Evolutionary conservation across 352 stramenopile species (phyloP), one percentile per base, ranked within the genome.

Genomic region (Globisporangium nunn): DNA sequence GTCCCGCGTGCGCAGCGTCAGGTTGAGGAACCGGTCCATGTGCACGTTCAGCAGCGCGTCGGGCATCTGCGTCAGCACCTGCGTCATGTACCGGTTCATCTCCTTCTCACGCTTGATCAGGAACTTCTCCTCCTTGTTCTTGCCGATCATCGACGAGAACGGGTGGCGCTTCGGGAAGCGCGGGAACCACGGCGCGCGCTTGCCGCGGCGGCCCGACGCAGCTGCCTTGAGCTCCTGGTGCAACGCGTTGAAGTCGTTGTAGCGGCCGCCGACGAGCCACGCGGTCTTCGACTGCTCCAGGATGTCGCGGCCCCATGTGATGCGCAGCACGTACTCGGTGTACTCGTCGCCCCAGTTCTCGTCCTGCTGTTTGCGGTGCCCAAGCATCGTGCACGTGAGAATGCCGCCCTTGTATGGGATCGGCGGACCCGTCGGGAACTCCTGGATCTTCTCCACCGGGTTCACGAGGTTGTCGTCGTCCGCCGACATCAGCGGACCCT

Each of bases 71-170:
- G 85, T 95, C 40, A 95, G 66, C 72, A 95, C 85, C 59, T 95
- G 85, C 50, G 85, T 95, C 75, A 95, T 87, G 78, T 95, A 95
- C 41, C 85, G 85, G 68, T 95, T 95, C 59, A 95, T 79, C 58
- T 95, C 85, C 65, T 95, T 95, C 67, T 95, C 85, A 50, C 85
- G 81, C 68, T 89, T 93, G 73, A 91, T 91, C 60, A 95, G 91
- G 61, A 95, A 95, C 66, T 95, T 93, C 58, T 95, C 85, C 59
- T 95, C 74, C 60, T 92, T 81, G 67, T 95, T 95, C 77, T 95
- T 95, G 62, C 85, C 85, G 41, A 95, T 93, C 76, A 93, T 87
- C 17, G 81, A 92, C 62, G 85, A 95, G 67, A 95, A 93, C 60
- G 85, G 85, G 59, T 95, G 85, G 64, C 85, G 85, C 74, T 93